Conservation (phyloP, 2,329 filamentous ascomycete genomes). For the Biscogniauxia mediterranea region DNA sequence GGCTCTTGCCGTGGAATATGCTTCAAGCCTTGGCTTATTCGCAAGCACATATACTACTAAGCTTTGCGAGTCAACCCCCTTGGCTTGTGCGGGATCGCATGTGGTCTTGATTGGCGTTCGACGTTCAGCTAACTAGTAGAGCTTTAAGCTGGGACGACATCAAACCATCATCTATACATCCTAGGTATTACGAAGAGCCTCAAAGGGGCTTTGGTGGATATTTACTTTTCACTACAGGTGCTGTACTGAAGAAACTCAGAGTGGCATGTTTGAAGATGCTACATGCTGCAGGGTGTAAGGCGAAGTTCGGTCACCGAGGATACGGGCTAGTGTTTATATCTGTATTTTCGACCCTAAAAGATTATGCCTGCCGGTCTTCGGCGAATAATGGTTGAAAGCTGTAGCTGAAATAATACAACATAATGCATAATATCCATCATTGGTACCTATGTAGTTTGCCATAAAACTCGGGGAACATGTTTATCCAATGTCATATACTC, state of each 20-base stretch:
- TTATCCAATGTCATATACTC: too few relatives aligned
- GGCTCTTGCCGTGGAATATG: too few relatives aligned
- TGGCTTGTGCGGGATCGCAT: background rate
- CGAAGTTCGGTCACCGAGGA: background rate
- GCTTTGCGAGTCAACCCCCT: background rate
- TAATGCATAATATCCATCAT: background rate
- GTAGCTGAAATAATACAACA: background rate
- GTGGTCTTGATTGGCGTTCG: background rate
- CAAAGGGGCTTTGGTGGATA: background rate
- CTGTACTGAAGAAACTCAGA: background rate
- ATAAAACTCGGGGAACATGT: too few relatives aligned
- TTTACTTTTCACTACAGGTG: background rate
- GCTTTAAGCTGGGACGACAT: background rate
- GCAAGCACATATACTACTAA: too few relatives aligned
- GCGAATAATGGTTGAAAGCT: background rate
- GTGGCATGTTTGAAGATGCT: background rate
- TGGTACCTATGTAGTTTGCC: background rate
- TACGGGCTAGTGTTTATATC: background rate
- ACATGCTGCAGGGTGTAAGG: background rate
- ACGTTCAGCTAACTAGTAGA: background rate
- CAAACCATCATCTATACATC: background rate
- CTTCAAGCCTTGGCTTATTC: too few relatives aligned
- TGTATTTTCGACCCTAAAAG: too few relatives aligned
- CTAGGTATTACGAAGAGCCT: background rate
- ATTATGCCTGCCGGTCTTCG: background rate